Evolutionary conservation across 495 filamentous ascomycete genomes (phyloP).

Genomic region (Cetradonia linearis): DNA sequence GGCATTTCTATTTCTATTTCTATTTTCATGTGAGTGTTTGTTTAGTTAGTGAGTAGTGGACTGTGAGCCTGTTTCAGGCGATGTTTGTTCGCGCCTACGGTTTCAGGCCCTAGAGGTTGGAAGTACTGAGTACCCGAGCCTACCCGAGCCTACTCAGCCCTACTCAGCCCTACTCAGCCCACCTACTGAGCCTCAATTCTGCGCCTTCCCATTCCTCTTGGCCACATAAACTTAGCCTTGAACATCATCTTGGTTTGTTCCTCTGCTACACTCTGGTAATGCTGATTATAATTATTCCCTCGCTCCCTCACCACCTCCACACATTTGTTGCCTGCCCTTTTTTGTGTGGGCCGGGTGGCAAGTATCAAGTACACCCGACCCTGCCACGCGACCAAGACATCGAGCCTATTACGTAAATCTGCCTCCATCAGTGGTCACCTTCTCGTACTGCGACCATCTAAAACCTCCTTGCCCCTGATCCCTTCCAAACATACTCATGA

Average conservation of each 20-base stretch:
- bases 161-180: not conserved
- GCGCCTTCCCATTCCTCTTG: not conserved
- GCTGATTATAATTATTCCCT: not conserved
- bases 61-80: not conserved
- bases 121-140: too few relatives aligned
- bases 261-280: not conserved
- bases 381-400: not conserved
- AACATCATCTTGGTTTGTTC: not conserved
- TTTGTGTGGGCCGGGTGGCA: not conserved
- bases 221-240: not conserved
- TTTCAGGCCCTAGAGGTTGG: not conserved
- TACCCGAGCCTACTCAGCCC: too few relatives aligned
- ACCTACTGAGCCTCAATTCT: too few relatives aligned
- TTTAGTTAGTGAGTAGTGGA: not conserved
- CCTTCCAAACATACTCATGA: not conserved
- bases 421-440: not conserved
- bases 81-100: not conserved
- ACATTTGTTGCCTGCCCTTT: not conserved
- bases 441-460: not conserved
- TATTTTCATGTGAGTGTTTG: too few relatives aligned
- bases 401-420: not conserved
- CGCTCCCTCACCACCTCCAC: not conserved
- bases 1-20: too few relatives aligned
- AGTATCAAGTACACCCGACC: not conserved
- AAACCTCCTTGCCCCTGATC: not conserved